Percentiles rank a stretch among this genome's conserved stretches.
Evolutionary conservation across 2,329 filamentous ascomycete species (phyloP).

Genomic region (Fusarium concolor): DNA sequence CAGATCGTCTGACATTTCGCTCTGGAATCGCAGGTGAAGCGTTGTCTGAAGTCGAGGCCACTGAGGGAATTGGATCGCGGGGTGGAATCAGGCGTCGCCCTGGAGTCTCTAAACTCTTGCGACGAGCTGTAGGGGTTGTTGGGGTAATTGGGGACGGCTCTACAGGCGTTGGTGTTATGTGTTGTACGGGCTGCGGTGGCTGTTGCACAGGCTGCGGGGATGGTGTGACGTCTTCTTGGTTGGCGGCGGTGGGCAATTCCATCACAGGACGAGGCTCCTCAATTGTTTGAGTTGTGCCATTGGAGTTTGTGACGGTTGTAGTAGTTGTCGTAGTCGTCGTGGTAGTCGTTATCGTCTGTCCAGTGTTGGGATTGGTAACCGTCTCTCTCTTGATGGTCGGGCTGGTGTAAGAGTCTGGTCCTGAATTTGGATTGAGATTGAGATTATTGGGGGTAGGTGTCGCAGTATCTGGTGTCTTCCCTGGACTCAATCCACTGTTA

Average conservation of each 20-base stretch:
- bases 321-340: slow-evolving; percentile 48
- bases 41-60: not conserved
- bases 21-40: slow-evolving; percentile 35
- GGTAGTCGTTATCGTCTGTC: slow-evolving; percentile 42
- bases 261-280: slow-evolving; percentile 33
- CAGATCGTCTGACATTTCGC: slow-evolving; percentile 17
- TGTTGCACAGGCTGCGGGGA: not conserved
- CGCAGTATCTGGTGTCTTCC: slow-evolving; percentile 4
- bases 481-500: slow-evolving; percentile 12
- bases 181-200: slow-evolving; percentile 9
- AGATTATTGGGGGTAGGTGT: slow-evolving; percentile 11
- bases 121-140: slow-evolving; percentile 27
- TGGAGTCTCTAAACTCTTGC: slow-evolving; percentile 42
- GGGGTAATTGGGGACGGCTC: slow-evolving; percentile 10
- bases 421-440: slow-evolving; percentile 17
- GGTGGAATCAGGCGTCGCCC: slow-evolving; percentile 39
- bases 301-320: slow-evolving; percentile 39
- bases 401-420: slow-evolving; percentile 21
- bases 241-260: slow-evolving; percentile 36
- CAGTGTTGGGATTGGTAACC: slow-evolving; percentile 38
- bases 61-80: slow-evolving; percentile 27
- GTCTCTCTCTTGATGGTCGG: slow-evolving; percentile 25
- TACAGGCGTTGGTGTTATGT: slow-evolving; percentile 12
- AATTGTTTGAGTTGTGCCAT: slow-evolving; percentile 37
- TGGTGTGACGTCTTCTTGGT: slow-evolving; percentile 25